A percentile compares a stretch with the other conserved stretches of the same genome.
These are phyloP conservation scores for Punica granatum DNA, from an alignment of 345 rosid genomes.

Conservation along the genomic window DNA sequence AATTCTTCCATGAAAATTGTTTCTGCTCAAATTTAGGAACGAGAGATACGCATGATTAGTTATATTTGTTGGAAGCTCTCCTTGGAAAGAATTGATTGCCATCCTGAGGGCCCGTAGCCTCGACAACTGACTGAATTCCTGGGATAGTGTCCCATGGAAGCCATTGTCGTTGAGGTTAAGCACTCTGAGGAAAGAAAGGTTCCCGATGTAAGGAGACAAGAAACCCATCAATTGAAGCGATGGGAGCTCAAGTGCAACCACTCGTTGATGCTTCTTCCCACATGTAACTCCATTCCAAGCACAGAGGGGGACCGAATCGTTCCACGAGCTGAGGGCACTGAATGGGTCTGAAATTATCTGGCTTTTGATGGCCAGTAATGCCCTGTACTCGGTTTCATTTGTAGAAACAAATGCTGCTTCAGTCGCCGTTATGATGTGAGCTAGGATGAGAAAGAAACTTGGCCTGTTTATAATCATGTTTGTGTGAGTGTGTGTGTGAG, in stretches of 20 bases:
- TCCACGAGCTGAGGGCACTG: too few species aligned
- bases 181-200: constrained; percentile 12
- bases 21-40: background rate
- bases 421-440: too few species aligned
- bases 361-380: too few species aligned
- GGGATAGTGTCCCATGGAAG: constrained; percentile 14
- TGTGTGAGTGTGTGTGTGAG: too few species aligned
- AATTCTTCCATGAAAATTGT: constrained; percentile 6
- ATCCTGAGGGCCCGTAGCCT: constrained; percentile 8
- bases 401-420: too few species aligned
- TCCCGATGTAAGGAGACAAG: constrained; percentile 16
- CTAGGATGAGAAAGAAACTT: too few species aligned
- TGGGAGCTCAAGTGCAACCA: background rate
- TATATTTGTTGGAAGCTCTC: constrained; percentile 10
- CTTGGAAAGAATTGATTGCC: constrained; percentile 8
- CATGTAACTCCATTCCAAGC: constrained; percentile 7
- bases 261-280: background rate
- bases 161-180: background rate
- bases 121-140: constrained; percentile 8
- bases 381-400: constrained; percentile 4
- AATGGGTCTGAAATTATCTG: constrained; percentile 9
- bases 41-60: constrained; percentile 3
- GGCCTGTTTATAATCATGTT: too few species aligned
- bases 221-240: background rate
- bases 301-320: constrained; percentile 12